Base-by-base conservation (phyloP, 2,329 filamentous ascomycete genomes). In the Orbilia javanica region DNA sequence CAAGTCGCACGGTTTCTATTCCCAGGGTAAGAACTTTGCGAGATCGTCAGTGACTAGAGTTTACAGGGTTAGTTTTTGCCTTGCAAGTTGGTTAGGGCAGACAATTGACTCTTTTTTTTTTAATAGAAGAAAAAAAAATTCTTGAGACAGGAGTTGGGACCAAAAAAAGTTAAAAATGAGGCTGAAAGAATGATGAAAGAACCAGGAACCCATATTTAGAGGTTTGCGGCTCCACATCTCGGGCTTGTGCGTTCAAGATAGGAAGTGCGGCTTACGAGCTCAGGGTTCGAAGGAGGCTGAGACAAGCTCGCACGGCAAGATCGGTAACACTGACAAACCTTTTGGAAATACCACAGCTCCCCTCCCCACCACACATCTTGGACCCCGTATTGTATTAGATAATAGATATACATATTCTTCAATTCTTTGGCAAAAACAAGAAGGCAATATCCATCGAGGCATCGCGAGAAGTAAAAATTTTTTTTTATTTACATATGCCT, bases 151-250 rank as follows among this genome's bases (percentile, higher is more conserved):
- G n/a, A n/a, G n/a, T 4, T 13, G 10, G 11, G 11, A 36, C 31
- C 8, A n/a, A n/a, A 10, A 52, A 11, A 15, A 4, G 27, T 18
- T 15, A 2, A 29, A 8, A 36, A 57, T 39, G 52, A 57, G 52
- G 52, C 52, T 57, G 52, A 57, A 57, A 57, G 1, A 34, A n/a
- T 15, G 25, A 31, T 22, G n/a, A 34, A 8, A 20, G 52, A 27
- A n/a, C 7, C 29, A 4, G 52, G 13, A 39, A 39, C 52, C 52
- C 31, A 57, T 36, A 36, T 57, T 57, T 57, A 57, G 52, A 57
- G 52, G 29, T 15, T 31, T 34, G 50, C 31, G 29, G 52, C 29
- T 39, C 52, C 52, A 57, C 52, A 52, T 52, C 27, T 22, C 52
- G 31, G 52, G 18, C 50, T 13, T 25, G 13, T 39, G 36, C 34